These are phyloP conservation scores for Calamus simplicifolius DNA, from an alignment of 176 grass and related monocot genomes.

Conservation along the genomic window DNA sequence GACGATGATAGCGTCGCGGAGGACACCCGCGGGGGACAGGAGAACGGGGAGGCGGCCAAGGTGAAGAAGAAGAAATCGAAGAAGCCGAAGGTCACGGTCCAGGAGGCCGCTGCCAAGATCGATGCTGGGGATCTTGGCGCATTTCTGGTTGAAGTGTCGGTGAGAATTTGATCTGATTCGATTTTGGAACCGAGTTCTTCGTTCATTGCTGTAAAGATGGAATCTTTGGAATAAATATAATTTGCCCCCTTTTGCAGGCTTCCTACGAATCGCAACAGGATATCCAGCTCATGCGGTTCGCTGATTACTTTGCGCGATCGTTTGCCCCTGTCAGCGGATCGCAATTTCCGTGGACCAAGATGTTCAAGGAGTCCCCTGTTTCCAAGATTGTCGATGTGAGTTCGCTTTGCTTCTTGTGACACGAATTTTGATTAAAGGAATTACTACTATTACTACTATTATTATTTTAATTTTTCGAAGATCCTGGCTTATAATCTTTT, in stretches of 20 bases:
- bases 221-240: slow-evolving; percentile 7
- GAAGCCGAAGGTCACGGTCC: slow-evolving; percentile 78
- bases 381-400: slow-evolving; percentile 84
- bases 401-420: background rate
- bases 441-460: too few species aligned
- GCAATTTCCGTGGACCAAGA: slow-evolving; percentile 88
- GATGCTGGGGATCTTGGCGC: slow-evolving; percentile 58
- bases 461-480: too few species aligned
- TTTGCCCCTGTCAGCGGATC: slow-evolving; percentile 57
- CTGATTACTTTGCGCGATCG: slow-evolving; percentile 81
- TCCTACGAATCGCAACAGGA: slow-evolving; percentile 76
- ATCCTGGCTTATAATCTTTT: too few species aligned
- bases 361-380: slow-evolving; percentile 88
- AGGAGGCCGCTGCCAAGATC: slow-evolving; percentile 63
- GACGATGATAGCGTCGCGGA: slow-evolving; percentile 31
- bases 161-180: slow-evolving; percentile 36
- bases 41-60: slow-evolving; percentile 36
- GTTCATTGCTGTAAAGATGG: slow-evolving; percentile 5
- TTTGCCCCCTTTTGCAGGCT: slow-evolving; percentile 27
- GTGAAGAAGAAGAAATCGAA: slow-evolving; percentile 71
- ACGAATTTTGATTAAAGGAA: background rate
- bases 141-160: slow-evolving; percentile 76
- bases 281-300: slow-evolving; percentile 97
- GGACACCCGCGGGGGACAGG: slow-evolving; percentile 9
- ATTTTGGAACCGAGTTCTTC: slow-evolving; percentile 6